phyloP scores from a whole-genome alignment of 345 rosid genomes.

The Limnanthes douglasii region DNA sequence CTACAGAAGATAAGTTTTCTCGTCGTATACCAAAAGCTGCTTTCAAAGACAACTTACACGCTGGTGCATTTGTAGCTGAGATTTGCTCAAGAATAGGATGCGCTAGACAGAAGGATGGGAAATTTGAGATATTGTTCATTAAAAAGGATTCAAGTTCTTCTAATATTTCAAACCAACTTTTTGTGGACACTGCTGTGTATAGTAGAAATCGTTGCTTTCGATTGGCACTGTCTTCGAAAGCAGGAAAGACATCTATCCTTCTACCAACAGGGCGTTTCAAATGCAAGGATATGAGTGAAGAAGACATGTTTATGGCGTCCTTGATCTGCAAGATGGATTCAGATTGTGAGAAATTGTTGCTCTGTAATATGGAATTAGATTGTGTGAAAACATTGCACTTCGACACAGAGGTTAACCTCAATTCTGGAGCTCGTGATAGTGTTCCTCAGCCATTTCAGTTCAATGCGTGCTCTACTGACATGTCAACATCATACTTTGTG shows the following conservation, averaged over 20 bases:
- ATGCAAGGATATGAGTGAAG: constrained; percentile 62
- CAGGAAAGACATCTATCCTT: constrained; percentile 77
- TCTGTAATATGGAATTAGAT: constrained; percentile 83
- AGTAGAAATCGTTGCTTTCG: constrained; percentile 95
- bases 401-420: constrained; percentile 80
- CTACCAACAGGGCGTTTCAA: constrained; percentile 74
- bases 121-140: constrained; percentile 36
- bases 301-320: constrained; percentile 76
- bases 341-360: constrained; percentile 70
- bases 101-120: constrained; percentile 35
- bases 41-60: constrained; percentile 89
- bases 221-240: constrained; percentile 77
- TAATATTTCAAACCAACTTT: constrained; percentile 38
- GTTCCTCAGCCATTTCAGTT: constrained; percentile 17
- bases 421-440: constrained; percentile 15
- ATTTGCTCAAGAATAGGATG: constrained; percentile 53
- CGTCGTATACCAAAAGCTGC: constrained; percentile 70
- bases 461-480: constrained; percentile 20
- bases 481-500: constrained; percentile 24
- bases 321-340: constrained; percentile 72
- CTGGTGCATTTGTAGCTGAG: constrained; percentile 92
- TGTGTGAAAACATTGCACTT: constrained; percentile 78
- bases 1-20: constrained; percentile 87
- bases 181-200: constrained; percentile 89
- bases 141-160: constrained; percentile 47